Base-by-base conservation (phyloP, 73 alveolate species). In the Symbiodinium natans region DNA sequence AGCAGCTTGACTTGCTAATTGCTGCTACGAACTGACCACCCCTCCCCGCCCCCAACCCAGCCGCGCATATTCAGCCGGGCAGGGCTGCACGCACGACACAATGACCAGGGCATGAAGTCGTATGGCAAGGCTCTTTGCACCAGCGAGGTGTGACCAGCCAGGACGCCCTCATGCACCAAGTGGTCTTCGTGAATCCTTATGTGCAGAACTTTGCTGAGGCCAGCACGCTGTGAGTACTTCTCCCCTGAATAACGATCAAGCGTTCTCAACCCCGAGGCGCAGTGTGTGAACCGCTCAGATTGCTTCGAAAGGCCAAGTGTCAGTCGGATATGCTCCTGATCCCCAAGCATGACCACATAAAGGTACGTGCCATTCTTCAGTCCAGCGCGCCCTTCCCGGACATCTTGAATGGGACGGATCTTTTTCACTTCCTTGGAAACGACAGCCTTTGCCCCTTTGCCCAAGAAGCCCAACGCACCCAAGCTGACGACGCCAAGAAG, bases 141-240 rank as follows among this genome's bases (percentile, higher is more conserved):
- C 54, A 90, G 36, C 40, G 97, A 90, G 80, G 97, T 90, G 54
- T 90, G 97, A 27, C 97, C 97, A 4, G 89, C 97, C 21, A 90
- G 97, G 42, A 90, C 88, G 38, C 94, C 95, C 75, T 89, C 97
- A 40, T 90, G 87, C 31, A 90, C 97, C 97, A 90, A 42, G 83
- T 90, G 88, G 7, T 90, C 97, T 41, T 90, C 97, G 46, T 90
- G 97, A 9, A 74, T 74, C 84, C 84, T 74, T 1, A n/a, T 25
- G 21, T 63, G 31, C 36, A 23, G 82, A 63, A 21, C 17, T n/a
- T 63, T 52, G 71, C 10, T 13, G 68, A 8, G 71, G 5, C 15
- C 39, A 36, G 9, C 80, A 27, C 10, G 19, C 38, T 3, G 29
- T 0, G 19, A 56, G 10, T 5, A 56, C n/a, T n/a, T n/a, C n/a